Base-by-base conservation (phyloP, 345 rosid genomes). In the Excoecaria agallocha region DNA sequence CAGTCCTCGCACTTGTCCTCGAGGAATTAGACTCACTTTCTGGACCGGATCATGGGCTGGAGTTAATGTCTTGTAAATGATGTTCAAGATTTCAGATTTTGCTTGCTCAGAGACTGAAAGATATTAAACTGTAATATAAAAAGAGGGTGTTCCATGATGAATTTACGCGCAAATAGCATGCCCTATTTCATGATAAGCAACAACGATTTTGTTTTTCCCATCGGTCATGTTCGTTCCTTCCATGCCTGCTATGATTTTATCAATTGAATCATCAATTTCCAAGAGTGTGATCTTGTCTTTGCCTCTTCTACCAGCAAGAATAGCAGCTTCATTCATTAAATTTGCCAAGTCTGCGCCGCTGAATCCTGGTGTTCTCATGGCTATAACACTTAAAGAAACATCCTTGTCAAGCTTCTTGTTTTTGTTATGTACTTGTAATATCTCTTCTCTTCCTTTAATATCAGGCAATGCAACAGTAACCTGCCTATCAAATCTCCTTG, bases 1-100 rank as follows among this genome's bases (percentile, higher is more conserved):
- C 12, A 92, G 88, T 10, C 97, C 91, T n/a, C 90, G 89, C 3
- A 93, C 95, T 80, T 92, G 95, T 54, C 97, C 97, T 75, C 93
- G 74, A 0, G 92, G 92, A 66, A 90, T 74, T 66, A 92, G 69
- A 46, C 88, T 86, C 13, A 89, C 97, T 63, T 87, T 92, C 82
- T 88, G 91, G 35, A 92, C 89, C 11, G 83, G 91, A 37, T 90
- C 97, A 65, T 92, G 97, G 13, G 90, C 92, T 3, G 83, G 82
- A 6, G 93, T 90, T 76, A 87, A 61, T 55, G 91, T 80, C 80
- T 92, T 87, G 84, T 5, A 71, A 60, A 70, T 38, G 22, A 20
- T 0, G 39, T 52, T 59, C 17, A 24, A 19, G 30, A 55, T 55
- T 50, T 6, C 39, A 48, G 35, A 20, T 20, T 2, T 24, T 2